Percentiles rank a stretch among this genome's conserved stretches.
Conservation (phyloP, 2,329 filamentous ascomycete genomes). For the Sclerotinia nivalis region DNA sequence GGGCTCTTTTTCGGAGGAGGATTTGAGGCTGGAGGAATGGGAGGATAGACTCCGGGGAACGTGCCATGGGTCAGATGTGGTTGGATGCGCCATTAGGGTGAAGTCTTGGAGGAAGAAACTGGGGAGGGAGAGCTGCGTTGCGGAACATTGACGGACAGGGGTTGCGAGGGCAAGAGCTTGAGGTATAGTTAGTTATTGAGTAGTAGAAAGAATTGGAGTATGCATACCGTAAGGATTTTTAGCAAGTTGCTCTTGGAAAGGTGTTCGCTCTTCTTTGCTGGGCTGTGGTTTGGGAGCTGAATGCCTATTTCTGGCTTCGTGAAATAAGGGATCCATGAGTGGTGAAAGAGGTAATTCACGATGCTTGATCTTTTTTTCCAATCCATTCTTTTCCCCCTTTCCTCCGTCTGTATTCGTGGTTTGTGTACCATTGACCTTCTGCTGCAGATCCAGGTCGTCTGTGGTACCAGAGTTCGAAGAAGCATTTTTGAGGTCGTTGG, state of each 20-base stretch:
- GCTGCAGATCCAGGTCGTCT: not conserved
- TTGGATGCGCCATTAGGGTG: constrained; percentile 55
- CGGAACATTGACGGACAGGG: constrained; percentile 57
- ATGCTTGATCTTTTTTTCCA: constrained; percentile 12
- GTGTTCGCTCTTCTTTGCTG: constrained; percentile 46
- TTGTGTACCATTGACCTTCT: not conserved
- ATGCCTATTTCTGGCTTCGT: constrained; percentile 41
- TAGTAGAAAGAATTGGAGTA: not conserved
- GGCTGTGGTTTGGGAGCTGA: constrained; percentile 35
- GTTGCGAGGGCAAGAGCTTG: constrained; percentile 58
- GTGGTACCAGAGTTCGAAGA: not conserved
- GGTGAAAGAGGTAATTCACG: constrained; percentile 49
- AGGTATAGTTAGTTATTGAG: not conserved
- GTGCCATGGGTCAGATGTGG: constrained; percentile 55
- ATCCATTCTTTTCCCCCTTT: not conserved
- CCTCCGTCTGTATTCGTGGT: not conserved
- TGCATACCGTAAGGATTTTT: constrained; percentile 59
- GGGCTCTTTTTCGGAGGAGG: not conserved
- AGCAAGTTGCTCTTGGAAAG: constrained; percentile 57
- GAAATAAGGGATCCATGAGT: constrained; percentile 48
- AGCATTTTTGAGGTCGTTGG: not conserved
- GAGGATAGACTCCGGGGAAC: constrained; percentile 49
- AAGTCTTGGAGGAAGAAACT: constrained; percentile 65
- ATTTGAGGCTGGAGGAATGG: not conserved
- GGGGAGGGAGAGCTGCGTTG: constrained; percentile 54